A percentile compares a stretch with the other conserved stretches of the same genome.
These are phyloP conservation scores for Albizia julibrissin DNA, from an alignment of 306 rosid species.

Conservation along the genomic window DNA sequence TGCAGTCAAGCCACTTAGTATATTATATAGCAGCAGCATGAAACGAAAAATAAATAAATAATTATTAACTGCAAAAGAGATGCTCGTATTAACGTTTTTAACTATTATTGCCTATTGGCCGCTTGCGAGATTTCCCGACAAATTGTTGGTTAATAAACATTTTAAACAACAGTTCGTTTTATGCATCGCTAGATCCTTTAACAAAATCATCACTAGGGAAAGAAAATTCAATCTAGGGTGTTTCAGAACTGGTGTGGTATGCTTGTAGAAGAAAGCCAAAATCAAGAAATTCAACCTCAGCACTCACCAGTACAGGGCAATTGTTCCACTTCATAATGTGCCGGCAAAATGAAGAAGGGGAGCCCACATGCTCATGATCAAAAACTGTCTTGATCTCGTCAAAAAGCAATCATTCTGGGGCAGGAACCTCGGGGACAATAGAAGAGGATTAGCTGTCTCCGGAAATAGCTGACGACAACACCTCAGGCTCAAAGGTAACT, in stretches of 20 bases:
- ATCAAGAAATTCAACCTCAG: neutral
- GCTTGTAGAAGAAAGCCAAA: neutral
- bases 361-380: conserved; percentile 45
- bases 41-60: too few species aligned
- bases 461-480: conserved; percentile 45
- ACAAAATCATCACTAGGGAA: neutral
- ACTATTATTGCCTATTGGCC: neutral
- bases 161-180: neutral
- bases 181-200: neutral
- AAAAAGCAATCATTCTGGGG: conserved; percentile 40
- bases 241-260: neutral
- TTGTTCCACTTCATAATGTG: conserved; percentile 35
- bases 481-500: conserved; percentile 42
- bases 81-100: too few species aligned
- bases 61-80: too few species aligned
- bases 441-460: conserved; percentile 39
- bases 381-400: conserved; percentile 50
- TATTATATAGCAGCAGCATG: too few species aligned
- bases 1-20: too few species aligned
- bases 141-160: neutral
- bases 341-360: conserved; percentile 52
- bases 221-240: neutral
- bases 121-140: neutral
- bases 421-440: conserved; percentile 41
- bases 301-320: neutral